These are phyloP conservation scores for Spathaspora girioi DNA, from an alignment of 805 yeast genomes.

Conservation along the genomic window DNA sequence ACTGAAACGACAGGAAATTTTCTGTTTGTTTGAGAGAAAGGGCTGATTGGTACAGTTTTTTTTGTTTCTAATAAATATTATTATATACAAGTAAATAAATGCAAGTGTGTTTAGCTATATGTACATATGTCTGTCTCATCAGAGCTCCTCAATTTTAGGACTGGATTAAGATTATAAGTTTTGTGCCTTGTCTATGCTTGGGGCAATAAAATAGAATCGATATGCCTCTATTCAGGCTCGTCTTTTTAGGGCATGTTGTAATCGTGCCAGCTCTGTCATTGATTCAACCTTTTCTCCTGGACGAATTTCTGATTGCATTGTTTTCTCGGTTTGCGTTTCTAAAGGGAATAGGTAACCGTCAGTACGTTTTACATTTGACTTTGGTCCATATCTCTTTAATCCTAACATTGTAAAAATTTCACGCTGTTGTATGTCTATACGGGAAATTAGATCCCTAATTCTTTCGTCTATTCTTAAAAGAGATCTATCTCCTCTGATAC, in stretches of 20 bases:
- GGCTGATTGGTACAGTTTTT: not conserved
- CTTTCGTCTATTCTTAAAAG: not conserved
- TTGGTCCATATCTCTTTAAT: not conserved
- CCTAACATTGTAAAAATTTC: not conserved
- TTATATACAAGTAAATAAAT: not conserved
- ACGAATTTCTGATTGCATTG: no score
- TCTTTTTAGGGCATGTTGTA: no score
- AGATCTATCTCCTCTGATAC: not conserved
- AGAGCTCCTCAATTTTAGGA: no score
- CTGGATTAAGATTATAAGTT: no score
- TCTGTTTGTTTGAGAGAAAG: conserved; percentile 16
- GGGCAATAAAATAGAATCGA: no score
- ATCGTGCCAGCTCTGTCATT: no score
- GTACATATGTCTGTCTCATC: not conserved
- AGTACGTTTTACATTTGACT: no score
- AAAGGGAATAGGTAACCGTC: no score
- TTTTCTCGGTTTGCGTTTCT: no score
- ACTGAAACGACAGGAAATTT: conserved; percentile 26
- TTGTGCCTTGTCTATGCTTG: no score
- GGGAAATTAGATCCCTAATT: not conserved
- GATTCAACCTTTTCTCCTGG: no score
- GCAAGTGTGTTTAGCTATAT: not conserved
- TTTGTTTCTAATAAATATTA: not conserved
- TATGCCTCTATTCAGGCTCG: no score
- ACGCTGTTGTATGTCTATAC: not conserved